Evolutionary conservation across 2,329 filamentous ascomycete genomes (phyloP).

Genomic region (Neurospora sp.): DNA sequence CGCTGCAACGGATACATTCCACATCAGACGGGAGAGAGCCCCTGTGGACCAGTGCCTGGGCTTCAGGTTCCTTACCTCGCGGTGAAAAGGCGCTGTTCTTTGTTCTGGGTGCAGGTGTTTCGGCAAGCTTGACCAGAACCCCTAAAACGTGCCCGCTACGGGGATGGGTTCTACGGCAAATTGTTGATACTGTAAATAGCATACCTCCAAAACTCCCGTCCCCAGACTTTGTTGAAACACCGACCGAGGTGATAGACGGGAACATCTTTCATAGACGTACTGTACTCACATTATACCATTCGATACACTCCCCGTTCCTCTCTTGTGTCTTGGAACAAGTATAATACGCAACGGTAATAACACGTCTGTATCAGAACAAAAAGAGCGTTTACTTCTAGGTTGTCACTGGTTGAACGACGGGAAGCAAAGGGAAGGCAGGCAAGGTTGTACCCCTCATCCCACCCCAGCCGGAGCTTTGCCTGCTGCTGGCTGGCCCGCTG

Average conservation of each 20-base stretch:
- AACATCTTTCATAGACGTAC: neutral
- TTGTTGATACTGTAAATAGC: neutral
- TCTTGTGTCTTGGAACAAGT: neutral
- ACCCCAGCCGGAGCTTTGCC: constrained; percentile 10
- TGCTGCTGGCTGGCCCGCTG: constrained; percentile 5
- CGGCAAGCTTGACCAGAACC: neutral
- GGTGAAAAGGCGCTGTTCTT: neutral
- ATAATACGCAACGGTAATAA: neutral
- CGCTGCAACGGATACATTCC: neutral
- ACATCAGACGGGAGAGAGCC: neutral
- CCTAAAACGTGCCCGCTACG: neutral
- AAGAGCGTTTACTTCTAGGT: neutral
- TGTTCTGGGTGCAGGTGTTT: neutral
- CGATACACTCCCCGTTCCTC: neutral
- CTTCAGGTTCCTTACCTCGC: neutral
- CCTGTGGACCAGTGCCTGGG: neutral
- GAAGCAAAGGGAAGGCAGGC: neutral
- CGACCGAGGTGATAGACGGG: no score
- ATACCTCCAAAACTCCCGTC: neutral
- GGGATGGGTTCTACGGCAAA: neutral
- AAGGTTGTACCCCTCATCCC: constrained; percentile 10
- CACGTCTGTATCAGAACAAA: neutral
- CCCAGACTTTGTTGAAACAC: no score
- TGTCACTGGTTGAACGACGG: neutral
- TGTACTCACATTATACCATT: neutral